Percentiles rank a stretch among this genome's conserved stretches.
These are phyloP conservation scores for Anisodus acutangulus DNA, from an alignment of 257 asterid species.

Conservation along the genomic window DNA sequence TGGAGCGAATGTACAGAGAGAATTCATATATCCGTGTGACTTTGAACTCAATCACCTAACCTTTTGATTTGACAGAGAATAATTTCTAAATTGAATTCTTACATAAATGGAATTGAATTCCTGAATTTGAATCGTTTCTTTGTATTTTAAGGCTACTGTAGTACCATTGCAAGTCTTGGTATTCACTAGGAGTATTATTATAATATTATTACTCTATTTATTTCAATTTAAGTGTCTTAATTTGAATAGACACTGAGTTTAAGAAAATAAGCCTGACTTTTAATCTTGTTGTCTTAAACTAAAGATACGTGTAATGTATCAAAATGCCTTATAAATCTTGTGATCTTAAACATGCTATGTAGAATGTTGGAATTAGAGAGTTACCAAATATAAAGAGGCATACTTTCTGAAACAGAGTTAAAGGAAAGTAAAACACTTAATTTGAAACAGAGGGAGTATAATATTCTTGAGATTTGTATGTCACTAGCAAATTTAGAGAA, in stretches of 20 bases:
- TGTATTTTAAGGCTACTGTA: no score
- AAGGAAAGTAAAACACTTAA: background rate
- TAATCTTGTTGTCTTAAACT: background rate
- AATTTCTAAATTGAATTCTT: background rate
- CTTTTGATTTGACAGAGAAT: background rate
- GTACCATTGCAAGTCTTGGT: no score
- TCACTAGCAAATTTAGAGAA: background rate
- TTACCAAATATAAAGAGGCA: background rate
- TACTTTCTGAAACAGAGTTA: background rate
- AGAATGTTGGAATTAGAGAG: background rate
- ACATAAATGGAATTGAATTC: background rate
- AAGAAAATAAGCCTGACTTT: no score
- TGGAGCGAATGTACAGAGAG: slow-evolving; percentile 13
- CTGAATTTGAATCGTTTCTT: no score
- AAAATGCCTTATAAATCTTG: background rate
- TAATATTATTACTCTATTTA: background rate
- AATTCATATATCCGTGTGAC: slow-evolving; percentile 12
- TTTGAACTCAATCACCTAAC: slow-evolving; percentile 19
- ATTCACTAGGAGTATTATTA: background rate
- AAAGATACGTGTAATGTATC: background rate
- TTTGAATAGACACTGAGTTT: no score
- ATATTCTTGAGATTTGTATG: background rate
- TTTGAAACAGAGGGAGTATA: background rate
- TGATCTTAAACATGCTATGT: background rate
- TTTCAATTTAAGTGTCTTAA: no score